These are phyloP conservation scores for Articulospora tetracladia DNA, from an alignment of 495 filamentous ascomycete species.

Conservation along the genomic window DNA sequence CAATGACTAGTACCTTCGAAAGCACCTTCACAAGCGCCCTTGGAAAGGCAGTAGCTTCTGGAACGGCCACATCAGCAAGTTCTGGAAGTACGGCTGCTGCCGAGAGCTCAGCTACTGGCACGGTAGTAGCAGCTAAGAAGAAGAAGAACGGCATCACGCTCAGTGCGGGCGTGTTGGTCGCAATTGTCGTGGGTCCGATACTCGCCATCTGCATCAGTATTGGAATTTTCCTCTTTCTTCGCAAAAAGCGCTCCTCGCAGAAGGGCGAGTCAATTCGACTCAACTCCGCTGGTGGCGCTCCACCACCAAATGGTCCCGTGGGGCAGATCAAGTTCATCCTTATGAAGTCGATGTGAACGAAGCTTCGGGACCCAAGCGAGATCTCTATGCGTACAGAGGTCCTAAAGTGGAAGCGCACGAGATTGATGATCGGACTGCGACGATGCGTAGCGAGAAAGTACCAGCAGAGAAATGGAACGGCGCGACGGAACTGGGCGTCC, in stretches of 20 bases:
- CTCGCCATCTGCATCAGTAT: not conserved
- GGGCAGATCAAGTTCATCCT: constrained; percentile 18
- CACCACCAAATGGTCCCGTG: constrained; percentile 17
- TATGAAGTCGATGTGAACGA: constrained; percentile 12
- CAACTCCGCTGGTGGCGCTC: not conserved
- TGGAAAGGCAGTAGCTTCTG: not conserved
- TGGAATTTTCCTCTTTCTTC: constrained; percentile 1
- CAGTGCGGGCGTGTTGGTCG: constrained; percentile 3
- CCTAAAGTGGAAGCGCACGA: constrained; percentile 17
- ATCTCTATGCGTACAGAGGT: constrained; percentile 1
- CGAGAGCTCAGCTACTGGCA: not conserved
- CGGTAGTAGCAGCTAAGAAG: not conserved
- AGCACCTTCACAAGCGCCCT: constrained; percentile 16
- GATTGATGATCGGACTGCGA: constrained; percentile 10
- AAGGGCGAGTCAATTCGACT: not conserved
- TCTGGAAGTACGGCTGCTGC: not conserved
- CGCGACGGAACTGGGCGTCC: not conserved
- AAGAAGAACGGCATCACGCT: not conserved
- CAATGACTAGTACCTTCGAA: constrained; percentile 6
- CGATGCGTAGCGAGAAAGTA: not conserved
- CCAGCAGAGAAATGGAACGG: not conserved
- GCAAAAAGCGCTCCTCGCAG: not conserved
- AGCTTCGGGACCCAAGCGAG: not conserved
- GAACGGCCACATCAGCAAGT: not conserved
- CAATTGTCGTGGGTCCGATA: constrained; percentile 1